A percentile compares a stretch with the other conserved stretches of the same genome.
These are phyloP conservation scores for Cladosporium sp. DNA, from an alignment of 2,329 filamentous ascomycete species.

Conservation along the genomic window DNA sequence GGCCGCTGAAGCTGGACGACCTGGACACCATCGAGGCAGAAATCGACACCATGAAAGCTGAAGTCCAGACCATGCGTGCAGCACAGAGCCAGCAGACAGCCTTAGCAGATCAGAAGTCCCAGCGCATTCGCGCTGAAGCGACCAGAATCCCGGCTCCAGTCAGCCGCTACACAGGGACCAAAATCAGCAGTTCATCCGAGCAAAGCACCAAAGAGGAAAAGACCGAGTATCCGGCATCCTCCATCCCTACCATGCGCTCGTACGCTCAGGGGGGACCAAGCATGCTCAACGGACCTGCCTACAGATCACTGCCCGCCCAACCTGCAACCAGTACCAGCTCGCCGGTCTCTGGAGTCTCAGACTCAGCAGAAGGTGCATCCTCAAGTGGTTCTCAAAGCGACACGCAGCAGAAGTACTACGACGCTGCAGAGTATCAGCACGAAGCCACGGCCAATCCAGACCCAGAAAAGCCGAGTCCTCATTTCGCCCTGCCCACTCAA, in stretches of 20 bases:
- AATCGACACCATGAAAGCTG: conserved; percentile 20
- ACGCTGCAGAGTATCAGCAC: conserved; percentile 5
- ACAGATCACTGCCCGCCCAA: no score
- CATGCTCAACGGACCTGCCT: neutral
- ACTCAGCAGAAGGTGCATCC: neutral
- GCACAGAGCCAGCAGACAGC: neutral
- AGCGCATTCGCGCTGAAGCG: neutral
- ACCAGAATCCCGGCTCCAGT: neutral
- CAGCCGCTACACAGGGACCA: neutral
- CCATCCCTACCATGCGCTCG: neutral
- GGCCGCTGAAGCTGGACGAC: conserved; percentile 11
- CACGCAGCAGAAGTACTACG: neutral
- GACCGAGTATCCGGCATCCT: neutral
- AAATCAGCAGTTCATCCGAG: neutral
- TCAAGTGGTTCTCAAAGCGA: neutral
- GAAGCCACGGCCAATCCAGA: neutral
- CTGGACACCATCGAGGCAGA: conserved; percentile 22
- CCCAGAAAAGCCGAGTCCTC: conserved; percentile 14
- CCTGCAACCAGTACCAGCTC: no score
- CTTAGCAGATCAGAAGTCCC: no score
- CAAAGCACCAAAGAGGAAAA: neutral
- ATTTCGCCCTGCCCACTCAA: conserved; percentile 29
- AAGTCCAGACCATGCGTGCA: conserved; percentile 14
- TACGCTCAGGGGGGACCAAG: neutral
- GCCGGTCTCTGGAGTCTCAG: neutral